Conservation (phyloP, 441 rosid species). For the Pelargonium fulgidum region DNA sequence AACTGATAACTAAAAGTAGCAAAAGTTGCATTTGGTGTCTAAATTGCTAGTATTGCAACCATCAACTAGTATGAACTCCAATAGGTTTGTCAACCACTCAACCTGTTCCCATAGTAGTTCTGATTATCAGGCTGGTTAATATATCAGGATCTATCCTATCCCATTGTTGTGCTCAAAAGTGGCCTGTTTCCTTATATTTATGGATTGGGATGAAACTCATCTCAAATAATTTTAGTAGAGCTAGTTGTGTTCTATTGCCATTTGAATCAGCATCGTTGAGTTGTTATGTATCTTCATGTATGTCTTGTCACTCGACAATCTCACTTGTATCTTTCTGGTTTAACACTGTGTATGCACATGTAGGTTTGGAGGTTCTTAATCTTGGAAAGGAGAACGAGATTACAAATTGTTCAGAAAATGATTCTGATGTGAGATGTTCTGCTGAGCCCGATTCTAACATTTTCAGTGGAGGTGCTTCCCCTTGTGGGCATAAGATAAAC, state of each 20-base stretch:
- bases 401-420: constrained; percentile 23
- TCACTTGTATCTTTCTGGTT: constrained; percentile 6
- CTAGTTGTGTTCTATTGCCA: not conserved
- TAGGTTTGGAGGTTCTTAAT: constrained; percentile 30
- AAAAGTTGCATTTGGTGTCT: not conserved
- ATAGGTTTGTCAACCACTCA: too few species aligned
- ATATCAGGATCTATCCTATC: too few species aligned
- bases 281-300: not conserved
- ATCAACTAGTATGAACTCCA: not conserved
- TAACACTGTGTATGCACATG: constrained; percentile 15
- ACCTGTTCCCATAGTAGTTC: too few species aligned
- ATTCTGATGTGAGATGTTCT: constrained; percentile 22
- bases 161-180: too few species aligned
- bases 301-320: not conserved
- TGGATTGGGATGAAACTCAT: too few species aligned
- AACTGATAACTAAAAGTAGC: not conserved
- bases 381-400: constrained; percentile 22
- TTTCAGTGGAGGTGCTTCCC: constrained; percentile 21
- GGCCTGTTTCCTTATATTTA: too few species aligned
- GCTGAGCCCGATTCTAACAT: constrained; percentile 33
- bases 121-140: too few species aligned
- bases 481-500: constrained; percentile 16
- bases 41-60: not conserved
- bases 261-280: not conserved
- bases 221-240: too few species aligned